These are phyloP conservation scores for Leccinum pachyderme DNA, from an alignment of 1,284 basidiomycete genomes.

Conservation along the genomic window DNA sequence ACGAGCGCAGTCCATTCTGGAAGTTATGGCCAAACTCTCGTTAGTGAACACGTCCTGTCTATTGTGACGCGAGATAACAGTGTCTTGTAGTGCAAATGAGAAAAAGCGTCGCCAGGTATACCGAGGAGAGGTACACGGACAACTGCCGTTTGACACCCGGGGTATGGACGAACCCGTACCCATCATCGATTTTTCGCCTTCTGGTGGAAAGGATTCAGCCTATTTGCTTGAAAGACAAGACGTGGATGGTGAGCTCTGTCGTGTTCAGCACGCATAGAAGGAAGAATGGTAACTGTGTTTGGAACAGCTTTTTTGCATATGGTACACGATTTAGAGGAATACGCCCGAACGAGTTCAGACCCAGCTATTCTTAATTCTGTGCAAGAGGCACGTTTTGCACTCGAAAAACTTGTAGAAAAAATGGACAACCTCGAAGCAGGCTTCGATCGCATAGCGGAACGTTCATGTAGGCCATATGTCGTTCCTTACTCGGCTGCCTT, in stretches of 20 bases:
- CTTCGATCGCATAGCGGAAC: constrained; percentile 79
- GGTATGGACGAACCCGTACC: constrained; percentile 79
- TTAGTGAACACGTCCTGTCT: constrained; percentile 38
- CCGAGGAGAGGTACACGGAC: constrained; percentile 73
- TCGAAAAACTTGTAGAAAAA: constrained; percentile 68
- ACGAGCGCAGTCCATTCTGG: constrained; percentile 72
- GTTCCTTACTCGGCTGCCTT: constrained; percentile 3
- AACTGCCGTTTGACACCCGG: constrained; percentile 75
- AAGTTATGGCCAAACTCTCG: constrained; percentile 83
- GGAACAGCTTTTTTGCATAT: constrained; percentile 58
- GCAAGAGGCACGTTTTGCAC: constrained; percentile 52
- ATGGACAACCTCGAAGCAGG: constrained; percentile 76
- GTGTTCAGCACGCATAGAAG: not conserved
- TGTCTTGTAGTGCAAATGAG: constrained; percentile 57
- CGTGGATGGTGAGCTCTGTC: constrained; percentile 57
- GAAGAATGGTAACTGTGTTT: not conserved
- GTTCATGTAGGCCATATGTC: constrained; percentile 56
- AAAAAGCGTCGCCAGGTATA: constrained; percentile 76
- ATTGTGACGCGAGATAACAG: not conserved
- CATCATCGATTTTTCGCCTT: constrained; percentile 72
- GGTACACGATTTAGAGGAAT: constrained; percentile 64
- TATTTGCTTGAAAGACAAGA: constrained; percentile 73
- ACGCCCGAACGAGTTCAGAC: constrained; percentile 45
- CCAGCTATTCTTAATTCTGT: constrained; percentile 53
- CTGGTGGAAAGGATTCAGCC: constrained; percentile 48